Evolutionary conservation across 805 yeast species (phyloP).

Genomic region (Dipodascopsis uninucleata): DNA sequence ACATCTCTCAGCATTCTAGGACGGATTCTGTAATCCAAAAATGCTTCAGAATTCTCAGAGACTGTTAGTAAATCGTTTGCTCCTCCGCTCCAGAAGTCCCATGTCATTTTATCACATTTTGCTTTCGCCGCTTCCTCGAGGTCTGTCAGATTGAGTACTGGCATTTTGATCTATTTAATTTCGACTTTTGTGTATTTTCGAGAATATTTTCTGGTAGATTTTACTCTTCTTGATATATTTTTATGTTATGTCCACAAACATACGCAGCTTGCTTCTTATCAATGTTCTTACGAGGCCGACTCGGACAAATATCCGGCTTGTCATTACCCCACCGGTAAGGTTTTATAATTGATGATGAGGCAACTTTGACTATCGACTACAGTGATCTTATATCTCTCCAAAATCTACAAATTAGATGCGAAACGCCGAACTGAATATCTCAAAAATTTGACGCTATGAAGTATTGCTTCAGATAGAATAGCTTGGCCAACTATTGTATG

Average conservation of each 20-base stretch:
- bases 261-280: too few species aligned
- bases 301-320: not conserved
- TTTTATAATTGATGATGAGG: too few species aligned
- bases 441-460: too few species aligned
- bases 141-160: constrained; percentile 19
- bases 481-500: too few species aligned
- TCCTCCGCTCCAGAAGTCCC: constrained; percentile 30
- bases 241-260: too few species aligned
- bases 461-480: too few species aligned
- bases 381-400: too few species aligned
- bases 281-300: not conserved
- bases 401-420: too few species aligned
- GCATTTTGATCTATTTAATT: constrained; percentile 3
- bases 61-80: constrained; percentile 41
- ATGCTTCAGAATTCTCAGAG: constrained; percentile 74
- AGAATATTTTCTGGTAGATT: not conserved
- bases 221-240: not conserved
- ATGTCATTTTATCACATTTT: constrained; percentile 16
- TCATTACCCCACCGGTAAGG: not conserved
- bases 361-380: too few species aligned
- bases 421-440: too few species aligned
- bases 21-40: constrained; percentile 66
- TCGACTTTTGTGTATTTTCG: too few species aligned
- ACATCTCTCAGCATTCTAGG: constrained; percentile 76
- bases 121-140: constrained; percentile 21